Evolutionary conservation across 2,329 filamentous ascomycete species (phyloP).

Genomic region (Reticulascus tulasneorum): DNA sequence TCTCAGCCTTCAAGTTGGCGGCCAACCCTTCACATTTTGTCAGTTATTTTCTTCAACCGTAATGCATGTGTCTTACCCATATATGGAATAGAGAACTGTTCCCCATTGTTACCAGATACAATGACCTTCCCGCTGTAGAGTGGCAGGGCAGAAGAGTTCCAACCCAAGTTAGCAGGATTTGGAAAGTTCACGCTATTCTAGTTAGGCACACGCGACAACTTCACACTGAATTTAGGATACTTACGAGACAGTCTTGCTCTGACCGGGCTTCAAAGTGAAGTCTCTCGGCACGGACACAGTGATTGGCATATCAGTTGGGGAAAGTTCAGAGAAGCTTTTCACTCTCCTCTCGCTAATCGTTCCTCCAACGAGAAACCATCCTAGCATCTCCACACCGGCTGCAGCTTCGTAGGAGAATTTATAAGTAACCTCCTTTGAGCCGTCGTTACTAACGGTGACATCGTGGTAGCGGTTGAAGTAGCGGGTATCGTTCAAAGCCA

Average conservation of each 20-base stretch:
- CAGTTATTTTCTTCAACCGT: not conserved
- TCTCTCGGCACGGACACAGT: conserved; percentile 14
- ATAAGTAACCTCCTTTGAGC: conserved; percentile 28
- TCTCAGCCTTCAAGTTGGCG: conserved; percentile 18
- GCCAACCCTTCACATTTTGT: conserved; percentile 14
- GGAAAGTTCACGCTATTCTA: conserved; percentile 18
- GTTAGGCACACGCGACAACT: not conserved
- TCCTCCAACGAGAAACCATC: conserved; percentile 9
- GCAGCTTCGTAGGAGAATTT: conserved; percentile 23
- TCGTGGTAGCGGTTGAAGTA: conserved; percentile 27
- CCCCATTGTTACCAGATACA: conserved; percentile 32
- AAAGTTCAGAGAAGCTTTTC: conserved; percentile 19
- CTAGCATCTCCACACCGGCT: conserved; percentile 32
- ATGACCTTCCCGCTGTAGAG: conserved; percentile 31
- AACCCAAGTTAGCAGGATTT: conserved; percentile 18
- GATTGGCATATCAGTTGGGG: conserved; percentile 14
- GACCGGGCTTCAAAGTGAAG: conserved; percentile 21
- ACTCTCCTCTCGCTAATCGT: conserved; percentile 4
- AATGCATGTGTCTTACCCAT: too few relatives aligned
- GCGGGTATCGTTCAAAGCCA: conserved; percentile 42
- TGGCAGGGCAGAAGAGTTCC: conserved; percentile 20
- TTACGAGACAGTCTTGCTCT: conserved; percentile 20
- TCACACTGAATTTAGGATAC: conserved; percentile 23
- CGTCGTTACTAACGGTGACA: conserved; percentile 32
- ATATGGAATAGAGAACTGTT: conserved; percentile 39